Base-by-base conservation (phyloP, 2,329 filamentous ascomycete genomes). In the Pyrenophora tritici-repentis region DNA sequence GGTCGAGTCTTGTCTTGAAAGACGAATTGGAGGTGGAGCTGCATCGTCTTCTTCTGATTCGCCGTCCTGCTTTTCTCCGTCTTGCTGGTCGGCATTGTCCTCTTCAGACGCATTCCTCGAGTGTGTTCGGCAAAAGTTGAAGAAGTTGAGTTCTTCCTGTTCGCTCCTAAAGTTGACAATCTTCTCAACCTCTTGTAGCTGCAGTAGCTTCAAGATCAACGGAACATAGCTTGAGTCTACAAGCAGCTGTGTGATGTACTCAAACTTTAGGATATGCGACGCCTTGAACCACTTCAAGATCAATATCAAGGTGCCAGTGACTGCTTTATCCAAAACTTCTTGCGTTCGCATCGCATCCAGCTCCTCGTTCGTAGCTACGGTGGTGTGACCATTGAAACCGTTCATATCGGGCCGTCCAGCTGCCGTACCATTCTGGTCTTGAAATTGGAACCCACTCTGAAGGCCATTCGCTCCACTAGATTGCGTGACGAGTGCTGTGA, bases 181-280 rank as follows among this genome's bases (percentile, higher is more conserved):
- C 67, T 91, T 88, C 62, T 97, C 93, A 31, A 97, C 86, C 58
- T 99, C 95, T 72, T 97, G 92, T 67, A 96, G 87, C 42, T 93
- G 91, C 72, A 97, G 92, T 41, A 97, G 84, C 76, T 97, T 97
- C 26, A 99, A 78, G 18, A 96, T 88, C 24, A 99, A 79, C 1
- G 93, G 93, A 6, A 99, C 81, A 71, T 97, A 99, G 72, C 96
- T 97, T 3, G 91, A 94, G 73, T 99, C 94, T 22, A 99, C 82
- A 9, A 99, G 79, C 2, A 99, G 82, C 68, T 99, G 94, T 0
- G 91, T 93, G 67, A 99, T 78, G 67, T 97, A 97, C 75, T 99
- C 94, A 62, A 94, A 97, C 70, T 97, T 96, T 59, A 99, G 79
- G 22, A 97, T 84, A 70, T 99, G 94, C 50, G 91, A 97, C 46